Evolutionary conservation across 768 basidiomycete genomes (phyloP), one percentile per base, ranked within the genome.

Genomic region (Leccinum broughii): DNA sequence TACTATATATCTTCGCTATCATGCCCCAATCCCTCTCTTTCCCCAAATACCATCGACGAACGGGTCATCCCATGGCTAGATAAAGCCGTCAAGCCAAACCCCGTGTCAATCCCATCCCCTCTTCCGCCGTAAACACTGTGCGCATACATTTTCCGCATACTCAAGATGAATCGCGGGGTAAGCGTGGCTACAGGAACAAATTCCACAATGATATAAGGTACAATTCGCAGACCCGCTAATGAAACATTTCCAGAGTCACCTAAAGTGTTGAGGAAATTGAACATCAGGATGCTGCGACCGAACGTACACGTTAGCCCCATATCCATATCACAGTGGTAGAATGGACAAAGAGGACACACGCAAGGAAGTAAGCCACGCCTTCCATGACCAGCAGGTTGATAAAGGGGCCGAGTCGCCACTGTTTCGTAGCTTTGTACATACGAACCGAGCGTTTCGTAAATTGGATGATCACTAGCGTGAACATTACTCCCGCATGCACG

Each of bases 221-320:
- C 0, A n/a, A 3, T 0, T 5, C 0, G 8, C 41, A 8, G n/a
- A 44, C 41, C 41, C 41, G n/a, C n/a, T 1, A 0, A 0, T 9
- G 17, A n/a, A 17, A 41, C 7, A 8, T 0, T 6, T n/a, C 39
- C 39, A 41, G n/a, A 8, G 17, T 41, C 17, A n/a, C 2, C 17
- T 9, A 41, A 41, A n/a, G 39, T 2, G 17, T 2, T n/a, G 17
- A 41, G 3, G 39, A 41, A 9, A n/a, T 41, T 41, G 17, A 8
- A 41, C 39, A 41, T n/a, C 17, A 41, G 15, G 39, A 41, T 41
- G 39, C 39, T 41, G 4, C 15, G 15, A 39, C n/a, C 41, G 41
- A 44, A n/a, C 2, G 41, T 41, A 44, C 9, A 7, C 4, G n/a
- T 41, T 41, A 41, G 41, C n/a, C 0, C 37, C n/a, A n/a, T 41